Base-by-base conservation (phyloP, 2,329 filamentous ascomycete species). In the Phyllosticta citribraziliensis region DNA sequence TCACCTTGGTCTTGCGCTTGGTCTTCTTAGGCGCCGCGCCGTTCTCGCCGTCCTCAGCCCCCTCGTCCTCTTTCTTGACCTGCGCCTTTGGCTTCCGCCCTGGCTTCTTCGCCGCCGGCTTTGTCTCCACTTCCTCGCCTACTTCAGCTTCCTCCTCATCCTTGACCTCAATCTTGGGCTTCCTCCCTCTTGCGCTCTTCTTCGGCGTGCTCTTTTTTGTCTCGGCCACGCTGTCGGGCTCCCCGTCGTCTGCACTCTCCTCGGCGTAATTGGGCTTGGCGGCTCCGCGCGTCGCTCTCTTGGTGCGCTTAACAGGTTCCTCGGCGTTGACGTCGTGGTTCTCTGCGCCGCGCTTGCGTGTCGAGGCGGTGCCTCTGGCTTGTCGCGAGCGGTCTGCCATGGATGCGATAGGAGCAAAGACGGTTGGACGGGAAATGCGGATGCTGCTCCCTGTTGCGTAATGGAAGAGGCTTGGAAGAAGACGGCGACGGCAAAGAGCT, bases 1-100 rank as follows among this genome's bases (percentile, higher is more conserved):
- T 82, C 50, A 79, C 80, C 69, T 83, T 85, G 14, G 77, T 73
- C 68, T 82, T 83, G 56, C 73, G 72, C 61, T 71, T 68, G 20
- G 63, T 57, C 55, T 66, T 71, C 58, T 67, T 68, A 52, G 52
- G 35, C 35, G 25, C 24, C 51, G 52, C 58, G 17, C 57, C 60
- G 52, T 63, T 56, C 35, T 56, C 61, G 35, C n/a, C 57, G 11
- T 27, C 52, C 30, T 62, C 47, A 5, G 55, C n/a, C 33, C 20
- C 56, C 12, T 64, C 57, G 10, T 33, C 61, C 24, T 64, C 61
- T 6, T 50, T 25, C 17, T 60, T 55, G 51, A 56, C 54, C 22
- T 52, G 35, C 12, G 51, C 50, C 22, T 56, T 60, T 6, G 55
- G 14, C 19, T 58, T 63, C 56, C 63, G 56, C 61, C 30, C 59